phyloP scores from a whole-genome alignment of 352 stramenopile genomes.

The Phytophthora europaea region DNA sequence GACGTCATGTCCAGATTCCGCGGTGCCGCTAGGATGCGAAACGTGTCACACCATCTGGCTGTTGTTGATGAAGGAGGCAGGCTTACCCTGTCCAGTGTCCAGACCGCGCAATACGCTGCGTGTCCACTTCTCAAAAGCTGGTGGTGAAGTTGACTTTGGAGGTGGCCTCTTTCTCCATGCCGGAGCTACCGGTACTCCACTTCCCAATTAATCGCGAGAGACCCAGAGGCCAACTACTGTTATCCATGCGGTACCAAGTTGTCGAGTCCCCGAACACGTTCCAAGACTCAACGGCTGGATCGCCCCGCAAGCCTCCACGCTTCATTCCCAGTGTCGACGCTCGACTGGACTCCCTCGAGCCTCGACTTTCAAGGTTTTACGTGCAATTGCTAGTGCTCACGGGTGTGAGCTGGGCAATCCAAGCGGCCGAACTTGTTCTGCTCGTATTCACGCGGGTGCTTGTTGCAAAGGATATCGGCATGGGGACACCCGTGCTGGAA shows the following conservation, averaged over 20 bases:
- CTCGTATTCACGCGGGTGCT: constrained; percentile 47
- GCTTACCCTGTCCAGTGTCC: constrained; percentile 13
- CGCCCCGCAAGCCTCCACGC: constrained; percentile 15
- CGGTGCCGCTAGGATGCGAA: constrained; percentile 21
- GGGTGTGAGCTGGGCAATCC: constrained; percentile 52
- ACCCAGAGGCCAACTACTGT: not conserved
- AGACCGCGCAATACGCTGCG: constrained; percentile 7
- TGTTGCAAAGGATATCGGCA: constrained; percentile 41
- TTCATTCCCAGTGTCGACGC: not conserved
- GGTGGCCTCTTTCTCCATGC: not conserved
- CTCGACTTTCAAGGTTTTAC: constrained; percentile 43
- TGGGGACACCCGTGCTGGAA: constrained; percentile 35
- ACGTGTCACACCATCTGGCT: constrained; percentile 8
- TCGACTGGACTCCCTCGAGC: constrained; percentile 32
- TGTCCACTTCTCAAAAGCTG: constrained; percentile 8
- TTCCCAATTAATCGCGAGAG: constrained; percentile 23
- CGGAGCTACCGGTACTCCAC: not conserved
- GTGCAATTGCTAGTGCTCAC: constrained; percentile 40
- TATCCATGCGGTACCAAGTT: constrained; percentile 24
- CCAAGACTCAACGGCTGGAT: not conserved
- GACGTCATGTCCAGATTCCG: not conserved
- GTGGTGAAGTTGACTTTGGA: not conserved
- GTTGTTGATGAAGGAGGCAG: constrained; percentile 12
- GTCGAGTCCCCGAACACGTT: constrained; percentile 12
- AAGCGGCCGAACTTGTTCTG: constrained; percentile 49